Percentiles rank a stretch among this genome's conserved stretches.
Evolutionary conservation across 441 rosid genomes (phyloP).

Genomic region (Gossypium davidsonii): DNA sequence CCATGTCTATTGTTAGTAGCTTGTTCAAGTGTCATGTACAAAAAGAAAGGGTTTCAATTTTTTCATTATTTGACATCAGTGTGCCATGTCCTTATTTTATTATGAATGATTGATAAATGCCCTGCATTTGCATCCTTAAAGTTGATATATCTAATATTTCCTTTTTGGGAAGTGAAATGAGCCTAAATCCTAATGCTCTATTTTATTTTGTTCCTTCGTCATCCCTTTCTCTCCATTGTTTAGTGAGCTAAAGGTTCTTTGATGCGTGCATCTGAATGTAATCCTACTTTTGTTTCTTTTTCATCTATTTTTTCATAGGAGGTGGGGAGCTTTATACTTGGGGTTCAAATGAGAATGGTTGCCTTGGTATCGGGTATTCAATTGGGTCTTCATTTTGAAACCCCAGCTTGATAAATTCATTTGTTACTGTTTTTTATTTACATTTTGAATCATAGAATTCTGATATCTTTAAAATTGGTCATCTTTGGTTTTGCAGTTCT

Average conservation of each 20-base stretch:
- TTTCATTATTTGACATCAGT: not conserved
- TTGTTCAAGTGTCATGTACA: not conserved
- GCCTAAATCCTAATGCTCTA: not conserved
- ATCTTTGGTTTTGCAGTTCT: constrained; percentile 42
- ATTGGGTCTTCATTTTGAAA: constrained; percentile 2
- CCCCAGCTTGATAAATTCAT: not conserved
- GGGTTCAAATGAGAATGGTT: constrained; percentile 95
- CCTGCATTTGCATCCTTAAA: not conserved
- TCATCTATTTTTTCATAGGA: constrained; percentile 30
- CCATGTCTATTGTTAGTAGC: not conserved
- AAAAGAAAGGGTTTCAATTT: not conserved
- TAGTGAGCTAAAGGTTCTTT: not conserved
- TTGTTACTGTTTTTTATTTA: not conserved
- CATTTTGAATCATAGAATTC: constrained; percentile 3
- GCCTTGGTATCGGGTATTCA: constrained; percentile 81
- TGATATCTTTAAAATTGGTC: not conserved
- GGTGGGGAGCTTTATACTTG: constrained; percentile 76
- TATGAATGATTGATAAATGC: not conserved
- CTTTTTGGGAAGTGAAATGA: not conserved
- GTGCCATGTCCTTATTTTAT: not conserved
- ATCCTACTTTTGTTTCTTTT: constrained; percentile 5
- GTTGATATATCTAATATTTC: not conserved
- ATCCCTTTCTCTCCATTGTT: not conserved
- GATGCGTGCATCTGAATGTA: not conserved
- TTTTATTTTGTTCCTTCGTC: not conserved